phyloP scores from a whole-genome alignment of 2,329 filamentous ascomycete genomes.

The Xylariaceae sp. region DNA sequence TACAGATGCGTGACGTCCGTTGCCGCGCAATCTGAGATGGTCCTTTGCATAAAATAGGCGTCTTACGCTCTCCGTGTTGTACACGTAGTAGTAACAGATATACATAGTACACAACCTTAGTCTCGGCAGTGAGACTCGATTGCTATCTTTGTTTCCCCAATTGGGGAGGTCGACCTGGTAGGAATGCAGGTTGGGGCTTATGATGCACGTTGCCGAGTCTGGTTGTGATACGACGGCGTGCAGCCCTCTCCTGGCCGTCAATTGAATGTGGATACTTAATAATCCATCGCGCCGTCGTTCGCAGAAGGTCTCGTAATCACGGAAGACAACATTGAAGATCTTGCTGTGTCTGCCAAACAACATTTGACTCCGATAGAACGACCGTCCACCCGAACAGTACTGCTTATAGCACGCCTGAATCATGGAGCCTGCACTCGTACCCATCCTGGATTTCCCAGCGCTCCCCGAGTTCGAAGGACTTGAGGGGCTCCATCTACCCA shows the following conservation, averaged over 20 bases:
- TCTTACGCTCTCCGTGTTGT: neutral
- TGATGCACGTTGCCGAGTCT: neutral
- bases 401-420: neutral
- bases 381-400: neutral
- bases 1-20: too few species aligned
- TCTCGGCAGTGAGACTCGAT: constrained; percentile 3
- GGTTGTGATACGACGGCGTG: constrained; percentile 7
- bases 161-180: neutral
- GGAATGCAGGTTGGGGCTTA: neutral
- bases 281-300: neutral
- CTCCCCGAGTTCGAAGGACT: constrained; percentile 18
- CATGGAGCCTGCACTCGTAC: constrained; percentile 9
- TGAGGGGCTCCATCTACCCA: constrained; percentile 2
- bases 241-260: neutral
- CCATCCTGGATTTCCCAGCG: neutral
- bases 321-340: neutral
- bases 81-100: neutral
- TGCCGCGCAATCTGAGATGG: too few species aligned
- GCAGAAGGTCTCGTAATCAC: neutral
- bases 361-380: neutral
- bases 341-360: neutral
- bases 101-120: neutral
- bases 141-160: neutral
- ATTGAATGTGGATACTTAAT: constrained; percentile 1
- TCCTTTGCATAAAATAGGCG: too few species aligned